A percentile compares a stretch with the other conserved stretches of the same genome.
These are phyloP conservation scores for Teunomyces barrocoloradensis DNA, from an alignment of 805 yeast genomes.

Conservation along the genomic window DNA sequence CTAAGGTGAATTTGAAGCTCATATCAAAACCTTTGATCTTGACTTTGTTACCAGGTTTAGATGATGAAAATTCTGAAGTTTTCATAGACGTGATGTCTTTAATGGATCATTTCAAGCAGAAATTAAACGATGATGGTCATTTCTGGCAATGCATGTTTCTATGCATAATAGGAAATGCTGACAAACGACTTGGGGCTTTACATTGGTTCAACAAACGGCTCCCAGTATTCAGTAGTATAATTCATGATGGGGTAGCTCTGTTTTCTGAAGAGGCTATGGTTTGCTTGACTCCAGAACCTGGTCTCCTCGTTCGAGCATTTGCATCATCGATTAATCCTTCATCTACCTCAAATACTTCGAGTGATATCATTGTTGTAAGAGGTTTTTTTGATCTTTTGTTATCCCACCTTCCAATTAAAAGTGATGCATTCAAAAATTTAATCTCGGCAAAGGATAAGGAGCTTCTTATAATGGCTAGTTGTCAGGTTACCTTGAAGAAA, in stretches of 20 bases:
- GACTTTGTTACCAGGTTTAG: conserved; percentile 81
- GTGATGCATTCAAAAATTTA: conserved; percentile 50
- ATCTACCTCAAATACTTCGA: conserved; percentile 30
- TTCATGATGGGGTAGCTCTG: conserved; percentile 10
- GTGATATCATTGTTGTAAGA: conserved; percentile 70
- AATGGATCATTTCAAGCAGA: conserved; percentile 56
- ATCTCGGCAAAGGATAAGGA: conserved; percentile 54
- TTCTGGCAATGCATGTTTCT: conserved; percentile 86
- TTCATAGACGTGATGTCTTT: conserved; percentile 59
- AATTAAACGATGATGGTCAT: conserved; percentile 62
- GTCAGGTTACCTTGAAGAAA: conserved; percentile 66
- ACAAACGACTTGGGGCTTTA: conserved; percentile 79
- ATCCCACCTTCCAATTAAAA: conserved; percentile 62
- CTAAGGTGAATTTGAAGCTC: conserved; percentile 44
- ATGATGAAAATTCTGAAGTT: conserved; percentile 87
- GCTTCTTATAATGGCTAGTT: conserved; percentile 57
- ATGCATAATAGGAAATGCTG: conserved; percentile 74
- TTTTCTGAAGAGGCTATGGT: conserved; percentile 53
- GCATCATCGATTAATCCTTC: conserved; percentile 56
- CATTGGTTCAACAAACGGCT: conserved; percentile 67
- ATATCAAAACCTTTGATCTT: conserved; percentile 69
- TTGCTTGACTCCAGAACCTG: conserved; percentile 74
- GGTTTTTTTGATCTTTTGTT: conserved; percentile 84
- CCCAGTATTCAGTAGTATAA: conserved; percentile 54
- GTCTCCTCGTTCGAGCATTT: conserved; percentile 72